A percentile compares a stretch with the other conserved stretches of the same genome.
Conservation (phyloP, 2,329 filamentous ascomycete species). For the Harringtonia aguacate region DNA sequence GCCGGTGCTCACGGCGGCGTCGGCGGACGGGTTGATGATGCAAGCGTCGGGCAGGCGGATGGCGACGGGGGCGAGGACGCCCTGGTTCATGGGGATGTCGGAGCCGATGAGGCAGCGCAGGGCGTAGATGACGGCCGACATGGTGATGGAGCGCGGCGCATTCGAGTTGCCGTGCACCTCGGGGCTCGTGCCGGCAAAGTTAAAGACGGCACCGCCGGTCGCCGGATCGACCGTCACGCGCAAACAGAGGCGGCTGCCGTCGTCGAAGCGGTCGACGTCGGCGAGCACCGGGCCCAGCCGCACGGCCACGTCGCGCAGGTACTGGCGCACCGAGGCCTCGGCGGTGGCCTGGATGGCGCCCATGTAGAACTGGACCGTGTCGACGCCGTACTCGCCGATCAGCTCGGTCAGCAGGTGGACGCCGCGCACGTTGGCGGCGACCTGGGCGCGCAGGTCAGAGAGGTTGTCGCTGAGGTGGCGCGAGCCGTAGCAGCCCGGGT, state of each 20-base stretch:
- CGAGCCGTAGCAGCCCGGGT: conserved; percentile 67
- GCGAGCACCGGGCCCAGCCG: no score
- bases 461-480: conserved; percentile 72
- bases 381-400: conserved; percentile 68
- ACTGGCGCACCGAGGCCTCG: conserved; percentile 59
- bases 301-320: no score
- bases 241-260: conserved; percentile 75
- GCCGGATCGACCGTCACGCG: conserved; percentile 65
- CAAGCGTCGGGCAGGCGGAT: conserved; percentile 61
- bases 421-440: conserved; percentile 76
- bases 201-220: conserved; percentile 66
- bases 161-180: conserved; percentile 70
- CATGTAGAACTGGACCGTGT: conserved; percentile 76
- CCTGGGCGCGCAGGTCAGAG: conserved; percentile 76
- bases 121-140: conserved; percentile 74
- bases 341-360: conserved; percentile 70
- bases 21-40: conserved; percentile 63
- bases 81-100: conserved; percentile 78
- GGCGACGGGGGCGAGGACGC: conserved; percentile 65
- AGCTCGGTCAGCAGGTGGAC: conserved; percentile 64
- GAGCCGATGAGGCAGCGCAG: conserved; percentile 67
- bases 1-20: conserved; percentile 70
- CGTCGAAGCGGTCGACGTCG: conserved; percentile 71
- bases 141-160: conserved; percentile 66
- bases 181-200: conserved; percentile 63